Conservation (phyloP, 768 basidiomycete species). For the Jaapia argillacea region DNA sequence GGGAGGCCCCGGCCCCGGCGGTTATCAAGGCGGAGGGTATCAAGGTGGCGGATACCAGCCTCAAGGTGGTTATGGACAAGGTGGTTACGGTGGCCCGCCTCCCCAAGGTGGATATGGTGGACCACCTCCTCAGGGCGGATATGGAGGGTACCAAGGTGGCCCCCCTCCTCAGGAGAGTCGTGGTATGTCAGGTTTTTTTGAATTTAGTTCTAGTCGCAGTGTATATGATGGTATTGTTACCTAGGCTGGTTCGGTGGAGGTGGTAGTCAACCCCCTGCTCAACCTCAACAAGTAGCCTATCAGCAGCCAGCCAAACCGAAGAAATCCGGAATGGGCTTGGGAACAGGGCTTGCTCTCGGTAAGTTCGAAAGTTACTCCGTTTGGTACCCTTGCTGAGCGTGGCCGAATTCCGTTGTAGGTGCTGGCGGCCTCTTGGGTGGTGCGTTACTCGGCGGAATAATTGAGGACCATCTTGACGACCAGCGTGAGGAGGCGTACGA, state of each 20-base stretch:
- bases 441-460: constrained; percentile 37
- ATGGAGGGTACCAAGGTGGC: constrained; percentile 11
- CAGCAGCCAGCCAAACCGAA: constrained; percentile 28
- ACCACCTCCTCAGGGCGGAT: constrained; percentile 11
- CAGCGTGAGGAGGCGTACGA: constrained; percentile 24
- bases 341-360: constrained; percentile 37
- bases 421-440: constrained; percentile 65
- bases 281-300: constrained; percentile 25
- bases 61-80: not conserved
- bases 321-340: constrained; percentile 41
- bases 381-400: constrained; percentile 5
- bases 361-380: constrained; percentile 8
- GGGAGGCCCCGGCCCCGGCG: constrained; percentile 16
- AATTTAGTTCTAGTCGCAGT: constrained; percentile 1
- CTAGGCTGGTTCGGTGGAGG: constrained; percentile 24
- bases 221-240: constrained; percentile 5
- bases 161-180: constrained; percentile 15
- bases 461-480: constrained; percentile 31
- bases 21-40: constrained; percentile 8
- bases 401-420: too few relatives aligned
- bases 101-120: constrained; percentile 9
- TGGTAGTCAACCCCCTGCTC: constrained; percentile 20
- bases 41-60: constrained; percentile 5
- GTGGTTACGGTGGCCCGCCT: constrained; percentile 14
- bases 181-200: not conserved